phyloP scores from a whole-genome alignment of 352 stramenopile species.

The Aphanomyces stellatus region DNA sequence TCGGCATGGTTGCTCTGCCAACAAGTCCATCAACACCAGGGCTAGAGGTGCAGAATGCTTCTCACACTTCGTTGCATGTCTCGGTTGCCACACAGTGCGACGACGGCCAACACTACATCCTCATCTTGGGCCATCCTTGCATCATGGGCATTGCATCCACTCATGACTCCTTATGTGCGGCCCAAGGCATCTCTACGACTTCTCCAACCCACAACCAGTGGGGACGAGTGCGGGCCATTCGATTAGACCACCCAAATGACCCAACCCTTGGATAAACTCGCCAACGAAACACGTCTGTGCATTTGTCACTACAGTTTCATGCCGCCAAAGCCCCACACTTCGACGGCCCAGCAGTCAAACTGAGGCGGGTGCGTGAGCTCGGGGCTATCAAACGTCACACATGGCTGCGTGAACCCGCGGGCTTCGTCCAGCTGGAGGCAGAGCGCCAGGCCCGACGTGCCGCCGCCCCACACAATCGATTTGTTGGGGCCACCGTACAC shows the following conservation, averaged over 20 bases:
- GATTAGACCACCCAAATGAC: not conserved
- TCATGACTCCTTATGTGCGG: not conserved
- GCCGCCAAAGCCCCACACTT: slow-evolving; percentile 68
- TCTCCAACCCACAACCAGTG: not conserved
- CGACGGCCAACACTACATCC: no score
- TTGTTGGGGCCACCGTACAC: slow-evolving; percentile 46
- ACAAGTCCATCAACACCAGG: no score
- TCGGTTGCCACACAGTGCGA: no score
- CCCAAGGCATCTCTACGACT: not conserved
- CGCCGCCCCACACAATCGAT: slow-evolving; percentile 53
- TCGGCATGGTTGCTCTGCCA: no score
- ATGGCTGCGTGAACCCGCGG: slow-evolving; percentile 52
- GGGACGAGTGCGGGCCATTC: no score
- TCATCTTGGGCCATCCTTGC: no score
- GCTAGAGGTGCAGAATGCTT: no score
- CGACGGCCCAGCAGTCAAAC: slow-evolving; percentile 54
- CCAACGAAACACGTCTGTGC: not conserved
- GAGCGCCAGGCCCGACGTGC: slow-evolving; percentile 54
- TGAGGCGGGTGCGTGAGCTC: slow-evolving; percentile 34
- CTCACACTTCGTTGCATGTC: no score
- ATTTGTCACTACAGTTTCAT: slow-evolving; percentile 35
- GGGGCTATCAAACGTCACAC: slow-evolving; percentile 57
- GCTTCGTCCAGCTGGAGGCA: slow-evolving; percentile 65
- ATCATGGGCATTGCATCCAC: not conserved
- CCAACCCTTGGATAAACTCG: not conserved